Conservation (phyloP, 176 grass and related monocot genomes). For the Zea mays region Zm-B73-REFERENCE-NAM-5.0 NC_050096.1:239543001-239543500, state of each 20-base stretch:
- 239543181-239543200: background rate
- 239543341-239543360: background rate
- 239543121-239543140: background rate
- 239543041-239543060: background rate
- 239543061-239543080: background rate
- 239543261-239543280: background rate
- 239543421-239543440: constrained; percentile 12
- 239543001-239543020: background rate
- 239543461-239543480: constrained; percentile 6
- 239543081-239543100: background rate
- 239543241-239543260: background rate
- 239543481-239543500: background rate
- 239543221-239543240: background rate
- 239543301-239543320: background rate
- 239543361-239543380: constrained; percentile 28
- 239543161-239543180: background rate
- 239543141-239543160: background rate
- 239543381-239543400: constrained; percentile 13
- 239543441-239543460: background rate
- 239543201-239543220: background rate
- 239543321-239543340: background rate
- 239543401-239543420: constrained; percentile 3
- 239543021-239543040: background rate
- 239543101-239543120: background rate
- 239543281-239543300: background rate